These are phyloP conservation scores for Globisporangium spinosum DNA, from an alignment of 352 stramenopile genomes.

Conservation along the genomic window DNA sequence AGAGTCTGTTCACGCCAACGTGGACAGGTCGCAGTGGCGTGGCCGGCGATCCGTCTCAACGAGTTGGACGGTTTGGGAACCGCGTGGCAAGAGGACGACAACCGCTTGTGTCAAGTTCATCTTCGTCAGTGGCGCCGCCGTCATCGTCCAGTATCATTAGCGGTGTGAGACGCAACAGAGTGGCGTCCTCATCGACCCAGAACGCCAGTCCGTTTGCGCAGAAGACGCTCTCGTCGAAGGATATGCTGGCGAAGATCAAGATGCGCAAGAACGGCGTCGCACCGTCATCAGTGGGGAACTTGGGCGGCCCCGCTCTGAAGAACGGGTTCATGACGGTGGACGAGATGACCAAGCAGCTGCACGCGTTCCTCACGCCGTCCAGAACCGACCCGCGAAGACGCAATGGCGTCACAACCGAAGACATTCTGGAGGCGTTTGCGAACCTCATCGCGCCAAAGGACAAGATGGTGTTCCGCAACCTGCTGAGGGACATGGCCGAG, in stretches of 20 bases:
- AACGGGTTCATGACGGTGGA: slow-evolving; percentile 41
- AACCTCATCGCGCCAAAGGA: slow-evolving; percentile 81
- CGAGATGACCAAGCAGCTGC: slow-evolving; percentile 73
- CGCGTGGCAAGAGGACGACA: slow-evolving; percentile 29
- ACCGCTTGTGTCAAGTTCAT: slow-evolving; percentile 11
- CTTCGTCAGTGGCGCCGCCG: slow-evolving; percentile 10
- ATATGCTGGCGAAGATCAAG: slow-evolving; percentile 72
- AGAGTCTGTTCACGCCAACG: slow-evolving; percentile 63
- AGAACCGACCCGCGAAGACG: slow-evolving; percentile 17
- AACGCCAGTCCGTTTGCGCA: slow-evolving; percentile 30
- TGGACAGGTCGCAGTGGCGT: slow-evolving; percentile 73
- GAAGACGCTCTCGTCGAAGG: slow-evolving; percentile 41
- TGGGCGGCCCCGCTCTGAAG: slow-evolving; percentile 3
- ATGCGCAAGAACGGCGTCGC: slow-evolving; percentile 38
- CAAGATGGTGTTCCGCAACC: slow-evolving; percentile 84
- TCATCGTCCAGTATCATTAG: neutral
- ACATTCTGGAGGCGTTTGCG: slow-evolving; percentile 87
- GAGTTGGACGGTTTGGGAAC: slow-evolving; percentile 40
- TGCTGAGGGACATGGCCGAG: slow-evolving; percentile 80
- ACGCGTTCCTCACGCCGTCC: slow-evolving; percentile 68
- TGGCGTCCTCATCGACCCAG: slow-evolving; percentile 2
- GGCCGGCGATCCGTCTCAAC: slow-evolving; percentile 61
- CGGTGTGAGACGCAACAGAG: neutral
- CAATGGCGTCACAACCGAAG: slow-evolving; percentile 81
- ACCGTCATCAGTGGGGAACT: neutral